phyloP scores from a whole-genome alignment of 2,329 filamentous ascomycete genomes.

The Arthrobotrys megalospora region DNA sequence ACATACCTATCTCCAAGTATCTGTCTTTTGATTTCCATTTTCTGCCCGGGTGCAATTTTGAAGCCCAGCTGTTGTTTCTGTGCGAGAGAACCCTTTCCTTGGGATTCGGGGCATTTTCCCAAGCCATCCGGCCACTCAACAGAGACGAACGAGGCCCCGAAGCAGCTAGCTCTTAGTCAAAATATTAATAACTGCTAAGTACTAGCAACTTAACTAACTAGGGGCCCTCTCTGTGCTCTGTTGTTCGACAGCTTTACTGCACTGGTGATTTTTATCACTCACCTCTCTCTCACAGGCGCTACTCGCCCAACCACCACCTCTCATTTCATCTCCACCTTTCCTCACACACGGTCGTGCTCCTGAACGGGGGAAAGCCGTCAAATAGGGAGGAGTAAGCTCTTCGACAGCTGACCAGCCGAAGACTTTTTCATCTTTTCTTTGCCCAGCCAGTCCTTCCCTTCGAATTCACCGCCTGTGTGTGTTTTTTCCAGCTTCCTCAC shows the following conservation, averaged over 20 bases:
- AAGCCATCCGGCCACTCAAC: conserved; percentile 50
- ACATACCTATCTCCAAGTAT: conserved; percentile 4
- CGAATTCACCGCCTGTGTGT: conserved; percentile 7
- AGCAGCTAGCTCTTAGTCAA: conserved; percentile 35
- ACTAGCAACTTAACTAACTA: background rate
- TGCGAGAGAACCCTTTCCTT: conserved; percentile 18
- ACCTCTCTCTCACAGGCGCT: conserved; percentile 47
- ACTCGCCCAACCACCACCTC: conserved; percentile 49
- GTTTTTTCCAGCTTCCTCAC: conserved; percentile 14
- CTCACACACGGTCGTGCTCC: conserved; percentile 56
- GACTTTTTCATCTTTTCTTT: conserved; percentile 33
- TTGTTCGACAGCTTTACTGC: conserved; percentile 45
- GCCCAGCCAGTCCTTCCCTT: conserved; percentile 18
- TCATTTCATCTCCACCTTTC: conserved; percentile 58
- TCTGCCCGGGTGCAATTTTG: conserved; percentile 15
- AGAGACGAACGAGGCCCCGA: conserved; percentile 12
- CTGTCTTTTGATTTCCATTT: conserved; percentile 23
- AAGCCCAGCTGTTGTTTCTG: background rate
- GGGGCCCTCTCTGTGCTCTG: conserved; percentile 44
- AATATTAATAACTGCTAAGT: conserved; percentile 23
- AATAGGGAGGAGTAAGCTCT: conserved; percentile 59
- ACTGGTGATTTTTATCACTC: conserved; percentile 57
- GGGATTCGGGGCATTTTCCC: conserved; percentile 45
- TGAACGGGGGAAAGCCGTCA: conserved; percentile 43
- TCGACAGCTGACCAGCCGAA: conserved; percentile 59